These are phyloP conservation scores for Lachnellula subtilissima DNA, from an alignment of 2,329 filamentous ascomycete species.

Conservation along the genomic window DNA sequence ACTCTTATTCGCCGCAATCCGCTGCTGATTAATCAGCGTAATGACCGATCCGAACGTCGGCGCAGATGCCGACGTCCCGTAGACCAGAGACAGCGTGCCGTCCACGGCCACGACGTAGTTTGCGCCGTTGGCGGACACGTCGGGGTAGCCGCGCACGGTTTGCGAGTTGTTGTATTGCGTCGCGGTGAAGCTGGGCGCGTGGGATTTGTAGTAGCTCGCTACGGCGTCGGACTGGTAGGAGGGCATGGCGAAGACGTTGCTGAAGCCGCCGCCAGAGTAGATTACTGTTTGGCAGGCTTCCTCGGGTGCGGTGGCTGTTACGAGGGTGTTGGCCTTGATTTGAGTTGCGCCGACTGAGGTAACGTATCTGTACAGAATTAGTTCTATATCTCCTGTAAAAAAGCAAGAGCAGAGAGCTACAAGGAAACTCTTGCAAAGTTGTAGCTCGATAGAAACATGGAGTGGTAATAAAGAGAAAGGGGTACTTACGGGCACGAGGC, in stretches of 20 bases:
- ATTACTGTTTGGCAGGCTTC: slow-evolving; percentile 53
- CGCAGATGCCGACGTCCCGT: slow-evolving; percentile 44
- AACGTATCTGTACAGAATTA: slow-evolving; percentile 23
- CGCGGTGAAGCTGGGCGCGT: slow-evolving; percentile 29
- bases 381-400: no score
- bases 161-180: slow-evolving; percentile 44
- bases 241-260: slow-evolving; percentile 45
- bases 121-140: slow-evolving; percentile 42
- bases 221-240: slow-evolving; percentile 39
- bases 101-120: slow-evolving; percentile 41
- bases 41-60: slow-evolving; percentile 39
- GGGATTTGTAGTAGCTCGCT: slow-evolving; percentile 22
- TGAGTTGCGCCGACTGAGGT: slow-evolving; percentile 50
- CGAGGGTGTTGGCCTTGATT: slow-evolving; percentile 34
- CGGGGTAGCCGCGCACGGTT: slow-evolving; percentile 42
- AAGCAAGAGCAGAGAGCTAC: no score
- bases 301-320: slow-evolving; percentile 32
- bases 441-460: no score
- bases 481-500: slow-evolving; percentile 40
- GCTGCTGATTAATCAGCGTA: slow-evolving; percentile 39
- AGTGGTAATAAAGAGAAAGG: background rate
- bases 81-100: slow-evolving; percentile 40
- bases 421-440: no score
- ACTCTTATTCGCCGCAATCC: slow-evolving; percentile 31
- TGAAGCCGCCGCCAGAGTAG: slow-evolving; percentile 71